A percentile compares a stretch with the other conserved stretches of the same genome.
Conservation (phyloP, 192 early-diverging fungal genomes). For the Coemansia sp. region DNA sequence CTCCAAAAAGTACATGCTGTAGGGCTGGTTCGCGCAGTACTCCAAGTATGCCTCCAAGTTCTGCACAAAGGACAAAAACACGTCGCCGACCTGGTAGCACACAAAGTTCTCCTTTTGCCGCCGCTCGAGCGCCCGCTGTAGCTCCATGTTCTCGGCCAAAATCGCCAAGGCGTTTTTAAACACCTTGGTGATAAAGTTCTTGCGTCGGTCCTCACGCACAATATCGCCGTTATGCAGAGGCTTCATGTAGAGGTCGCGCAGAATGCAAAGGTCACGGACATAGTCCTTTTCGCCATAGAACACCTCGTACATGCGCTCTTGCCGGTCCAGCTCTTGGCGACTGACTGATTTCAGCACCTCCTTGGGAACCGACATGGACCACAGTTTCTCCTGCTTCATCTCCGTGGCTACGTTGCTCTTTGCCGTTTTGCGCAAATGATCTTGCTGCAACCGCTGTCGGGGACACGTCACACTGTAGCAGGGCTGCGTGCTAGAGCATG, state of each 20-base stretch:
- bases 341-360: slow-evolving; percentile 71
- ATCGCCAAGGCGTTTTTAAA: slow-evolving; percentile 78
- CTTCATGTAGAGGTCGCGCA: slow-evolving; percentile 77
- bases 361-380: slow-evolving; percentile 82
- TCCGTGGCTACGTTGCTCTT: slow-evolving; percentile 53
- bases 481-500: slow-evolving; percentile 75
- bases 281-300: slow-evolving; percentile 92
- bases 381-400: slow-evolving; percentile 73
- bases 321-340: slow-evolving; percentile 79
- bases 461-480: slow-evolving; percentile 95
- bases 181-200: slow-evolving; percentile 75
- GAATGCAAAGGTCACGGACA: slow-evolving; percentile 81
- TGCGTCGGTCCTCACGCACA: slow-evolving; percentile 64
- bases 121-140: slow-evolving; percentile 62
- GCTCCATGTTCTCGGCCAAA: slow-evolving; percentile 62
- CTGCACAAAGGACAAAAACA: slow-evolving; percentile 73
- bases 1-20: slow-evolving; percentile 81
- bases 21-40: slow-evolving; percentile 86
- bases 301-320: slow-evolving; percentile 93
- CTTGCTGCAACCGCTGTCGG: slow-evolving; percentile 59
- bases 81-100: slow-evolving; percentile 84
- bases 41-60: slow-evolving; percentile 79
- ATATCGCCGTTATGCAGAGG: slow-evolving; percentile 66
- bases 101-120: slow-evolving; percentile 71
- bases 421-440: slow-evolving; percentile 53